Evolutionary conservation across 2,329 filamentous ascomycete genomes (phyloP).

Genomic region (Ascochyta pisi): DNA sequence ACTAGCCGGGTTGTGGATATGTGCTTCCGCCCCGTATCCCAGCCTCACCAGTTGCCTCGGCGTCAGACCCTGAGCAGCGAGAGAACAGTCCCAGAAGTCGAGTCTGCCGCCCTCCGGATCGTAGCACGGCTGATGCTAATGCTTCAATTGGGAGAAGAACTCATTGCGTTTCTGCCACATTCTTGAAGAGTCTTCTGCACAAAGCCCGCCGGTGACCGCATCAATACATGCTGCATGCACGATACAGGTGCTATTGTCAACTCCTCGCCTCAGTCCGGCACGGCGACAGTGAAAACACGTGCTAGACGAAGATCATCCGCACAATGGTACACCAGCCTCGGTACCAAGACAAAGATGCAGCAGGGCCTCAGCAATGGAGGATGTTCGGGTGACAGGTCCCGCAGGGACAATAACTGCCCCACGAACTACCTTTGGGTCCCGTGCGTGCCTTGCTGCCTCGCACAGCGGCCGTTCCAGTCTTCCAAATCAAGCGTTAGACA

Average conservation of each 20-base stretch:
- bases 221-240: neutral
- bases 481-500: neutral
- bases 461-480: constrained; percentile 3
- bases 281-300: neutral
- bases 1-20: neutral
- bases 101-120: neutral
- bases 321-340: constrained; percentile 1
- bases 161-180: no score
- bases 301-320: neutral
- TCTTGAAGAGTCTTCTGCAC: neutral
- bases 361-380: neutral
- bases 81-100: neutral
- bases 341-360: neutral
- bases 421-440: constrained; percentile 6
- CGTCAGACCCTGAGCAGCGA: neutral
- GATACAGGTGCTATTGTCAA: constrained; percentile 3
- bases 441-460: neutral
- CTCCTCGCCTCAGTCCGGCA: neutral
- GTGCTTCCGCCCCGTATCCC: neutral
- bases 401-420: neutral
- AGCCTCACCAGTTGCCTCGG: neutral
- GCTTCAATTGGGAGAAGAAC: neutral
- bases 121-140: neutral
- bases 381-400: constrained; percentile 6
- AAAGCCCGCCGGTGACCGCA: neutral